phyloP scores from a whole-genome alignment of 1,139 yeast genomes.

The Magnusiomyces tetraspermus region DNA sequence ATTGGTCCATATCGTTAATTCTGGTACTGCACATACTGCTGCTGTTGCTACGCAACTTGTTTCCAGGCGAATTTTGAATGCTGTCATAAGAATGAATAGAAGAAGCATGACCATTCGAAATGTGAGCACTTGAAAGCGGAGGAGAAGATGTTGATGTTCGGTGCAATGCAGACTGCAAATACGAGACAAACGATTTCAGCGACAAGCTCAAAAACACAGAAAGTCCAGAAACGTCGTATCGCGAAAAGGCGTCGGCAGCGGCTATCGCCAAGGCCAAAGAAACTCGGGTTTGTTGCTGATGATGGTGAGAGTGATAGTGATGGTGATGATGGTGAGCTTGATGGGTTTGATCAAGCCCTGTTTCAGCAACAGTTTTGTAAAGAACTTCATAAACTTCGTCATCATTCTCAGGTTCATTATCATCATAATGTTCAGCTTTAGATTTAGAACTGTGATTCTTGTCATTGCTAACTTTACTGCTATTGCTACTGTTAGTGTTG shows the following conservation, averaged over 20 bases:
- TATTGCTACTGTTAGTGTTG: too few species aligned
- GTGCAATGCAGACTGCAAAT: conserved; percentile 1
- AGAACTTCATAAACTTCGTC: conserved; percentile 8
- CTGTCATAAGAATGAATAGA: background rate
- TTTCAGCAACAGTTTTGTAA: conserved; percentile 10
- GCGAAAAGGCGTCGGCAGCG: conserved; percentile 25
- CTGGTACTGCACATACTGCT: background rate
- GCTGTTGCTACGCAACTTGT: background rate
- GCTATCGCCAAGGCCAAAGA: conserved; percentile 25
- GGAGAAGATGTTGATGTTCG: background rate
- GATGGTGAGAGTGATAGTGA: too few species aligned
- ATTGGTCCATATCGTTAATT: background rate
- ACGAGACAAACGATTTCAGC: conserved; percentile 21
- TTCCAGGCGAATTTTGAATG: background rate
- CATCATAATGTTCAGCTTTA: background rate
- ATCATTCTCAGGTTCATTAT: background rate
- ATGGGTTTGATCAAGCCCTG: conserved; percentile 16
- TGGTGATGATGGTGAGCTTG: too few species aligned
- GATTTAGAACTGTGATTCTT: too few species aligned
- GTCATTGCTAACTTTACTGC: too few species aligned
- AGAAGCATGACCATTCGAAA: background rate
- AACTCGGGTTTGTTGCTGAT: conserved; percentile 21
- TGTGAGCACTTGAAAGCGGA: too few species aligned
- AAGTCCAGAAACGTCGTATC: conserved; percentile 6
- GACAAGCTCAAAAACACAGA: conserved; percentile 24